Percentiles rank a stretch among this genome's conserved stretches.
Evolutionary conservation across 2,329 filamentous ascomycete species (phyloP).

Genomic region (Teratosphaeria pseudoeucalypti): DNA sequence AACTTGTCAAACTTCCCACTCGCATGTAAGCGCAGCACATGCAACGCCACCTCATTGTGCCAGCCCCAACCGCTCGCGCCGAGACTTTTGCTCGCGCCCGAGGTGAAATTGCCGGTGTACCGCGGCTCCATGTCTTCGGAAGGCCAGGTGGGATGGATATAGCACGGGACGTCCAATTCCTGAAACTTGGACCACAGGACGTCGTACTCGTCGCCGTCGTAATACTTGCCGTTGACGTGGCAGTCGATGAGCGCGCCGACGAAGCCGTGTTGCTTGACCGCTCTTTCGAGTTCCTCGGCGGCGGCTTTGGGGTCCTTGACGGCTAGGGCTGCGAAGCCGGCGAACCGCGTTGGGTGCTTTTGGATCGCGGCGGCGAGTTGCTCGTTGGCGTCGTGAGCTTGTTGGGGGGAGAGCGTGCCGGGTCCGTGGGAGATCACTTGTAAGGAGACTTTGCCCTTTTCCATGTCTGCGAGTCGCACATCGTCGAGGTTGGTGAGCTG

Average conservation of each 20-base stretch:
- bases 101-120: constrained; percentile 27
- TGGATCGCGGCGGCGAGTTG: constrained; percentile 22
- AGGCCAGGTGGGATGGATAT: constrained; percentile 41
- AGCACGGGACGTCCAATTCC: constrained; percentile 41
- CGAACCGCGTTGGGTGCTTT: constrained; percentile 20
- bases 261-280: constrained; percentile 23
- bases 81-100: constrained; percentile 23
- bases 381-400: constrained; percentile 25
- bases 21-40: constrained; percentile 41
- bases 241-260: constrained; percentile 29
- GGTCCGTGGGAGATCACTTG: constrained; percentile 28
- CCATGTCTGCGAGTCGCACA: constrained; percentile 23
- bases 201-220: constrained; percentile 23
- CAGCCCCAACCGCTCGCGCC: constrained; percentile 39
- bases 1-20: constrained; percentile 46
- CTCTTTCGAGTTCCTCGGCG: constrained; percentile 24
- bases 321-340: constrained; percentile 26
- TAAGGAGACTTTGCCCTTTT: constrained; percentile 22
- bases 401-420: constrained; percentile 15
- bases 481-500: constrained; percentile 21
- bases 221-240: constrained; percentile 25
- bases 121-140: constrained; percentile 27
- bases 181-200: constrained; percentile 25
- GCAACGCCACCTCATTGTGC: constrained; percentile 42
- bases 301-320: constrained; percentile 22